A percentile compares a stretch with the other conserved stretches of the same genome.
These are phyloP conservation scores for Taxillus chinensis DNA, from an alignment of 164 flowering plant species.

Conservation along the genomic window DNA sequence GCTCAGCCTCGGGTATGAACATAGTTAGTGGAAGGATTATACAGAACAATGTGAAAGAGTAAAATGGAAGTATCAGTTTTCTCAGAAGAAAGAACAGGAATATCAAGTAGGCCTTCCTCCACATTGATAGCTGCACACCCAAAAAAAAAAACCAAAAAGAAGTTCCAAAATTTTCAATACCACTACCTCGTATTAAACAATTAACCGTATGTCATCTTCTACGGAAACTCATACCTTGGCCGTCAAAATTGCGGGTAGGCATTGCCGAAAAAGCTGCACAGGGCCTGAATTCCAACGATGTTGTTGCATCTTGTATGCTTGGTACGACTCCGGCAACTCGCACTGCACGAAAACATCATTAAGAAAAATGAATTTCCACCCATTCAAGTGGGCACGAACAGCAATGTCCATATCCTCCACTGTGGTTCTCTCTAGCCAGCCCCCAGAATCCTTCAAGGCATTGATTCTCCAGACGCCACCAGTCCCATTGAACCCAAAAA, in stretches of 20 bases:
- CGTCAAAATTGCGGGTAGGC: slow-evolving; percentile 49
- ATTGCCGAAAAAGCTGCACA: slow-evolving; percentile 67
- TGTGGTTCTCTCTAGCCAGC: slow-evolving; percentile 78
- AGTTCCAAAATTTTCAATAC: neutral
- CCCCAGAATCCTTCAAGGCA: slow-evolving; percentile 69
- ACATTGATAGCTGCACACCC: slow-evolving; percentile 38
- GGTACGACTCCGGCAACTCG: slow-evolving; percentile 68
- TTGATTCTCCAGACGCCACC: slow-evolving; percentile 81
- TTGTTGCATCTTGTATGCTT: slow-evolving; percentile 70
- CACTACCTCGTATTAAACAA: no score
- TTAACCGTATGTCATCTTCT: no score
- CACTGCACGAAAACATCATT: slow-evolving; percentile 59
- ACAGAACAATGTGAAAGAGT: slow-evolving; percentile 73
- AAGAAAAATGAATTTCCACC: slow-evolving; percentile 55
- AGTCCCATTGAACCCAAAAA: slow-evolving; percentile 82
- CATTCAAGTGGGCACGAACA: slow-evolving; percentile 53
- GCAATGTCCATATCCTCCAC: slow-evolving; percentile 73
- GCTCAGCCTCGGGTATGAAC: slow-evolving; percentile 71
- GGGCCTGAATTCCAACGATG: slow-evolving; percentile 83
- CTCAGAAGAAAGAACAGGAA: slow-evolving; percentile 65
- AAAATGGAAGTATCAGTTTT: slow-evolving; percentile 66
- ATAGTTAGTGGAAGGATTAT: slow-evolving; percentile 62
- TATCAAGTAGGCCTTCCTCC: slow-evolving; percentile 66
- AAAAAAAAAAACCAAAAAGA: neutral
- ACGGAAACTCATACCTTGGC: slow-evolving; percentile 40